Base-by-base conservation (phyloP, 306 rosid species). In the Fragaria vesca region DNA sequence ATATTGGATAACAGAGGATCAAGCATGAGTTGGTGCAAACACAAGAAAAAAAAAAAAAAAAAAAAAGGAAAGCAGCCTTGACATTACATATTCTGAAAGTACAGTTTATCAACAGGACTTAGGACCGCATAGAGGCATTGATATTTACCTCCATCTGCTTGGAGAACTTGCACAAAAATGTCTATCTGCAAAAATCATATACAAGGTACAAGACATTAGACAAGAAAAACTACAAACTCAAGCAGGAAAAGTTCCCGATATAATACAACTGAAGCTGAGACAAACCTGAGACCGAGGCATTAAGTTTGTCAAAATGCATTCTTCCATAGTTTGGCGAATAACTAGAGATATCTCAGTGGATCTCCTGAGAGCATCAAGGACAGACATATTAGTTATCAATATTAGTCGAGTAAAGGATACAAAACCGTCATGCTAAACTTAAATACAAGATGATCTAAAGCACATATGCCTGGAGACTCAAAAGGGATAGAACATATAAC, bases 341-440 rank as follows among this genome's bases (percentile, higher is more conserved):
- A 94, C 98, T 67, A 94, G 50, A 83, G 97, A 94, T 83, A 94
- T 94, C 86, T 94, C 98, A 13, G 92, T 94, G 28, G 98, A 94
- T 75, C 98, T 87, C 94, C 98, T 89, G 88, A 81, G 62, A 68
- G 74, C 72, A 69, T 77, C 76, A 80, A 81, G 67, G 70, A 54
- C n/a, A 5, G 74, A 80, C 66, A 30, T 73, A 66, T 78, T 40
- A 85, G 1, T 66, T 55, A 55, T 16, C 28, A 16, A 13, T 12
- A 24, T 26, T 24, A 28, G 5, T 45, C 13, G 6, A 28, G 40
- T 60, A 26, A 26, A 26, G 18, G 21, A 61, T 46, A 30, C 20
- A 58, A 75, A 43, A 43, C 18, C 1, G 8, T 5, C 6, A 74
- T 8, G 38, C 43, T 16, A 42, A 57, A 21, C 12, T 55, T 40